phyloP scores from a whole-genome alignment of 768 basidiomycete species.

The Phylloporus scabripes region DNA sequence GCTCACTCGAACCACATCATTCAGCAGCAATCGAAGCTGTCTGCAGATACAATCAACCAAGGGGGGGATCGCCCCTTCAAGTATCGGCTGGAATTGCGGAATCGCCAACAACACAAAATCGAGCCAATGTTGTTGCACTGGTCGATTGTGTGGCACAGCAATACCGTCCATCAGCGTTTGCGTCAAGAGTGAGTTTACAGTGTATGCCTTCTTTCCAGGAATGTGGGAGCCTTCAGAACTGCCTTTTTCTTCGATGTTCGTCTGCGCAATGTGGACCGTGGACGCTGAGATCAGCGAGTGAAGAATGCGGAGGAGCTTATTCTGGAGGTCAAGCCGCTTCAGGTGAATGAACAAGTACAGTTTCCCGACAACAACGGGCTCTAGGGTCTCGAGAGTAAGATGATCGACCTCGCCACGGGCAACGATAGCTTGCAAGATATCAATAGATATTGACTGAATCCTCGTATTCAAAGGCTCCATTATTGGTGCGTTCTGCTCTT shows the following conservation, averaged over 20 bases:
- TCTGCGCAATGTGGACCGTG: conserved; percentile 30
- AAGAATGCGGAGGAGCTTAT: conserved; percentile 86
- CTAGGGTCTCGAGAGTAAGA: conserved; percentile 54
- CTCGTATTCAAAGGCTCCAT: conserved; percentile 59
- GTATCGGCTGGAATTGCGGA: conserved; percentile 72
- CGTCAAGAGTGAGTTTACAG: conserved; percentile 65
- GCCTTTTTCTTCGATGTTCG: conserved; percentile 30
- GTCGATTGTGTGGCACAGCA: conserved; percentile 57
- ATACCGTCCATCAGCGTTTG: conserved; percentile 83
- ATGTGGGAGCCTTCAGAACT: conserved; percentile 33
- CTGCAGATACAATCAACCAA: conserved; percentile 75
- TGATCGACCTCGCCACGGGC: conserved; percentile 75
- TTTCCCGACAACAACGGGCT: conserved; percentile 67
- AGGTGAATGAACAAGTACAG: conserved; percentile 70
- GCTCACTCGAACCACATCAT: conserved; percentile 48
- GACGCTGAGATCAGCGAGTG: conserved; percentile 78
- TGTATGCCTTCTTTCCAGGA: conserved; percentile 33
- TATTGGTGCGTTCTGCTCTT: conserved; percentile 35
- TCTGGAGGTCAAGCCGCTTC: conserved; percentile 76
- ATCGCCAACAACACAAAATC: conserved; percentile 93
- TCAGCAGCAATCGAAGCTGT: conserved; percentile 55
- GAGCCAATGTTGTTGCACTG: conserved; percentile 91
- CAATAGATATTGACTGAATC: conserved; percentile 72
- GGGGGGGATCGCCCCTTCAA: conserved; percentile 62
- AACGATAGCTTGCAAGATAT: conserved; percentile 77